Evolutionary conservation across 2,329 filamentous ascomycete species (phyloP).

Genomic region (Neonectria sp.): DNA sequence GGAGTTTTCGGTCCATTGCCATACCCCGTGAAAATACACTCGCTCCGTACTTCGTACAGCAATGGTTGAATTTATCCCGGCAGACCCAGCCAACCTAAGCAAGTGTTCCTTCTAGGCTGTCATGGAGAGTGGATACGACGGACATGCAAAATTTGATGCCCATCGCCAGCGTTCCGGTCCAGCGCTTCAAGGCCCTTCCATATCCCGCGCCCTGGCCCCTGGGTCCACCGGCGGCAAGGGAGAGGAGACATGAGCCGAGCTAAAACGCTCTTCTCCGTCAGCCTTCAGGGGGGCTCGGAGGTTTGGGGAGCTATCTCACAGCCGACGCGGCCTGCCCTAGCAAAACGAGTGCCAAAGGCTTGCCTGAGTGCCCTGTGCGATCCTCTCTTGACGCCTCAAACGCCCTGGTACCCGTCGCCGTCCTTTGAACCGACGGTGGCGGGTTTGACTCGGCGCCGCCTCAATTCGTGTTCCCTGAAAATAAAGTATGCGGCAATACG

Average conservation of each 20-base stretch:
- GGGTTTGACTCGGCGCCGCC: conserved; percentile 23
- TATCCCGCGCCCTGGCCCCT: conserved; percentile 38
- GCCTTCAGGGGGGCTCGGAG: conserved; percentile 32
- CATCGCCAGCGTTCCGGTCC: conserved; percentile 39
- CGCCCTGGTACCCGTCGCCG: conserved; percentile 30
- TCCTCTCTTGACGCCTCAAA: conserved; percentile 12
- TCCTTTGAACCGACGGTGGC: conserved; percentile 43
- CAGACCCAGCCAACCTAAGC: conserved; percentile 16
- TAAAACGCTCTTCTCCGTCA: conserved; percentile 44
- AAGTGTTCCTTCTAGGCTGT: conserved; percentile 20
- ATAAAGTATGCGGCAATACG: conserved; percentile 21
- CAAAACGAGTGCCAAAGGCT: neutral
- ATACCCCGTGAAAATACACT: neutral
- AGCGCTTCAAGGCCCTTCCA: conserved; percentile 36
- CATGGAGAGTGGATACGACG: conserved; percentile 31
- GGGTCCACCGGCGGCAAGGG: conserved; percentile 44
- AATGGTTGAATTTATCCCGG: conserved; percentile 11
- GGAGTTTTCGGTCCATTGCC: conserved; percentile 4
- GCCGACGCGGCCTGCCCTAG: conserved; percentile 17
- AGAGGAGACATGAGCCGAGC: conserved; percentile 39
- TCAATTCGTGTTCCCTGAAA: conserved; percentile 40
- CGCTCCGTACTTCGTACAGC: neutral
- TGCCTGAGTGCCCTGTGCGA: conserved; percentile 8
- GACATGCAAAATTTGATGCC: conserved; percentile 36
- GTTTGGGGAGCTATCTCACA: conserved; percentile 12